Conservation (phyloP, 768 basidiomycete genomes). For the Psilocybe tampanensis region DNA sequence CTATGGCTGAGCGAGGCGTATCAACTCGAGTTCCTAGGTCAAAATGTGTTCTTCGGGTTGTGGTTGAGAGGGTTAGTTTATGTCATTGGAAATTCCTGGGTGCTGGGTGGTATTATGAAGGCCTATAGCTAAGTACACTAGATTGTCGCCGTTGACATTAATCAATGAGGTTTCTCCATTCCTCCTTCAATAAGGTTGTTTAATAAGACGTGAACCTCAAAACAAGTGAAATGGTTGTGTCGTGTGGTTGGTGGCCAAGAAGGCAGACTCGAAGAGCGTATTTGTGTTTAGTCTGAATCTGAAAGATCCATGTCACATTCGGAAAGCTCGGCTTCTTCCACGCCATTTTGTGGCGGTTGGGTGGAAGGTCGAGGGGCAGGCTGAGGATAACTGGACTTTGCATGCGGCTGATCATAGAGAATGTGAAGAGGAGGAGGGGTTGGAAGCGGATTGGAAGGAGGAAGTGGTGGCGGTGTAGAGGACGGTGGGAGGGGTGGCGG, state of each 20-base stretch:
- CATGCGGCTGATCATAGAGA: neutral
- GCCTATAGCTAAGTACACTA: slow-evolving; percentile 4
- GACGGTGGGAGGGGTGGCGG: slow-evolving; percentile 40
- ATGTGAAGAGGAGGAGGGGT: slow-evolving; percentile 7
- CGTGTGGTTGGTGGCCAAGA: neutral
- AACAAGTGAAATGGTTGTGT: neutral
- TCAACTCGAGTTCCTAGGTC: slow-evolving; percentile 83
- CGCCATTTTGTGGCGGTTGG: slow-evolving; percentile 6
- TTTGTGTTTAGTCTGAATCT: slow-evolving; percentile 29
- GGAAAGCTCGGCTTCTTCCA: slow-evolving; percentile 17
- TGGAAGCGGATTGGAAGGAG: slow-evolving; percentile 14
- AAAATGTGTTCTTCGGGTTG: slow-evolving; percentile 69
- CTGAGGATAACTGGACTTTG: slow-evolving; percentile 1
- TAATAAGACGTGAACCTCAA: neutral
- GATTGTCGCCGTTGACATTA: no score
- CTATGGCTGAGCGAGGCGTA: slow-evolving; percentile 94
- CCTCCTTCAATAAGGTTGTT: neutral
- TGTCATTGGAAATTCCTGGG: slow-evolving; percentile 78
- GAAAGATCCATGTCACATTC: slow-evolving; percentile 39
- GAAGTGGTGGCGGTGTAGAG: slow-evolving; percentile 21
- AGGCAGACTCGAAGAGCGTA: neutral
- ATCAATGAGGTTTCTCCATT: neutral
- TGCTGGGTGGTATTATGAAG: slow-evolving; percentile 58
- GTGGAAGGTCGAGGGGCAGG: neutral
- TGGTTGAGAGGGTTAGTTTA: slow-evolving; percentile 83